Evolutionary conservation across 1,284 basidiomycete species (phyloP), one percentile per base, ranked within the genome.

Genomic region (Ganoderma leucocontextum): DNA sequence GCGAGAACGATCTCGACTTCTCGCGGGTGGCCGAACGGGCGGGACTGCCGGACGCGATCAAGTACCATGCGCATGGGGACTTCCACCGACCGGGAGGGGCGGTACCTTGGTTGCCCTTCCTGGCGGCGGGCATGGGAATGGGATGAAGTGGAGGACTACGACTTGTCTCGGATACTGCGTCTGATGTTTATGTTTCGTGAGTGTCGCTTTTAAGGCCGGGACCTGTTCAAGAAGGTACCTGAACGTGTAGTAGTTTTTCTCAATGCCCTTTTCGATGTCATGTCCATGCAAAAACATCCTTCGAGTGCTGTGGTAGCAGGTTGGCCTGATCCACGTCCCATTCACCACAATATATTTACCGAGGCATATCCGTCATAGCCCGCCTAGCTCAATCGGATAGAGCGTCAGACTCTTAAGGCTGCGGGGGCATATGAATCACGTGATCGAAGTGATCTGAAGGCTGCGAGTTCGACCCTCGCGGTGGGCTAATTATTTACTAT

Each of bases 391-490:
- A 92, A 91, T 92, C 89, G 91, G 90, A 89, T 90, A 92, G 91
- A 92, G 90, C 91, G 89, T 91, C 89, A 91, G 91, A 91, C 90
- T 91, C 76, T 78, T 78, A 78, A 39, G 22, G 22, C 5, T 2
- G 22, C 47, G 22, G 22, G 22, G 22, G 29, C 29, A 29, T 2
- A 29, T 29, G 29, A 2, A 29, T 29, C 29, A 29, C 29, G 29
- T 29, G 29, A 29, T 29, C 29, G 1, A 29, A 5, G 22, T 4
- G 22, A 49, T 49, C 47, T 91, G 91, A 92, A 92, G 91, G 91
- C 90, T 93, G 91, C 91, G 90, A 92, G 92, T 93, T 93, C 91
- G 91, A 92, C 90, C 90, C 91, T 91, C 91, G 90, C 91, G 90
- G 90, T 93, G 91, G 91, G 90, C 91, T 92, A 90, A n/a, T 67